Base-by-base conservation (phyloP, 805 yeast species). In the Candida ascalaphidarum region DNA sequence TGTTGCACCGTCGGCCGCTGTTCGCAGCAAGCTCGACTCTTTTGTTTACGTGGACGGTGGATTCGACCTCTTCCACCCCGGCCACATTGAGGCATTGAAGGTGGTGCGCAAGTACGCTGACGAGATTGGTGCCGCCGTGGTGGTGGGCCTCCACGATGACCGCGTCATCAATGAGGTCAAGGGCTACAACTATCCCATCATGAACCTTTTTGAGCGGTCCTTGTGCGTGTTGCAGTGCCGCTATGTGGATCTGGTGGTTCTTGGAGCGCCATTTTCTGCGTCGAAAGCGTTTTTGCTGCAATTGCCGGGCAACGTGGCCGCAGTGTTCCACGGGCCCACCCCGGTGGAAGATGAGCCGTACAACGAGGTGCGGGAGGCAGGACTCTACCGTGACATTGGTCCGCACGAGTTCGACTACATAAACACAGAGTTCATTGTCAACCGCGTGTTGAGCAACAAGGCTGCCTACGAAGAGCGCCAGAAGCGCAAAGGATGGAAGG, bases 1-100 rank as follows among this genome's bases (percentile, higher is more conserved):
- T 4, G 60, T 71, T 3, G 40, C 43, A 22, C 62, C 68, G 4
- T 50, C 54, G 6, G 27, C 33, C n/a, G 33, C 28, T 4, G 37
- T 38, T n/a, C 21, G 22, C 19, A 35, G 39, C 25, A 28, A 35
- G 32, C 36, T 48, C 28, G 18, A 31, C n/a, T 44, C 41, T 29
- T 39, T 66, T 10, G 61, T 61, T 28, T 84, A 81, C 45, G 67
- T 84, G 11, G 81, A 75, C 39, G 97, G 96, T 9, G 81, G 81
- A 1, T 92, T 88, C 58, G 98, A 92, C 52, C 64, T 92, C 30
- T 88, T 92, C 58, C 86, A 85, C 51, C 86, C 95, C 13, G 96
- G 95, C 13, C 96, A 92, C 50, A 83, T 89, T 32, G 80, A 77
- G 40, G 79, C 79, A 7, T 61, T 89, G 36, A 59, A 68, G 32